These are phyloP conservation scores for Juglanconis sp. DNA, from an alignment of 2,329 filamentous ascomycete species.

Conservation along the genomic window DNA sequence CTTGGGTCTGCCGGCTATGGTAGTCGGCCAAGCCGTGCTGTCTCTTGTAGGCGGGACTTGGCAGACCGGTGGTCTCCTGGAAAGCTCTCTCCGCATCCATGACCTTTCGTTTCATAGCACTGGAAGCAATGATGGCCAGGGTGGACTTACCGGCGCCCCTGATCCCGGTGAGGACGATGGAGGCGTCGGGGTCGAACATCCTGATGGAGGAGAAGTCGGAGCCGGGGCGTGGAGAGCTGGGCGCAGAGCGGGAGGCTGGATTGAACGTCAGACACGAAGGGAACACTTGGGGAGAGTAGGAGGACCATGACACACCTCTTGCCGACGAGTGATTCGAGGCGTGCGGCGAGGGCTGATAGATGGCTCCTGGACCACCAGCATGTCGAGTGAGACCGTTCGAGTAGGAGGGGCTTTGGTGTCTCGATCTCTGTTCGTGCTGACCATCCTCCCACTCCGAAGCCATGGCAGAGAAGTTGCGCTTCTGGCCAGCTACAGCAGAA, in stretches of 20 bases:
- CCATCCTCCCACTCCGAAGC: conserved; percentile 16
- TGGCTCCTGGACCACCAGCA: not conserved
- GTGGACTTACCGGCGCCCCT: conserved; percentile 74
- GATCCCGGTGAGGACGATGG: conserved; percentile 70
- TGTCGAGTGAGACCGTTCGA: not conserved
- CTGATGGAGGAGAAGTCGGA: conserved; percentile 22
- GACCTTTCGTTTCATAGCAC: conserved; percentile 64
- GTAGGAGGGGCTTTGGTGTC: conserved; percentile 5
- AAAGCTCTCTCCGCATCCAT: conserved; percentile 69
- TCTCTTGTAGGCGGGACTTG: conserved; percentile 62
- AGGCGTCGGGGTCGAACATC: conserved; percentile 58
- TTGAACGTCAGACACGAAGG: not conserved
- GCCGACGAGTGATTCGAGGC: conserved; percentile 2
- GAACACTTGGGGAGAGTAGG: not conserved
- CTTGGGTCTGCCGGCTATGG: conserved; percentile 58
- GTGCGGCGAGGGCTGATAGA: conserved; percentile 1
- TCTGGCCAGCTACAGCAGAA: conserved; percentile 21
- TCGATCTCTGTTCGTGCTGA: not conserved
- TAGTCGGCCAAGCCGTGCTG: conserved; percentile 60
- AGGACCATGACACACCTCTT: conserved; percentile 6
- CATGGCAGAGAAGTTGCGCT: conserved; percentile 25
- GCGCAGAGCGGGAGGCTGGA: conserved; percentile 19
- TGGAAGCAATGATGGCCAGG: conserved; percentile 70
- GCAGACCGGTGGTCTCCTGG: conserved; percentile 58
- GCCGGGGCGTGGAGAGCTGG: conserved; percentile 15